These are phyloP conservation scores for Sutorius australiensis DNA, from an alignment of 768 basidiomycete species.

Conservation along the genomic window DNA sequence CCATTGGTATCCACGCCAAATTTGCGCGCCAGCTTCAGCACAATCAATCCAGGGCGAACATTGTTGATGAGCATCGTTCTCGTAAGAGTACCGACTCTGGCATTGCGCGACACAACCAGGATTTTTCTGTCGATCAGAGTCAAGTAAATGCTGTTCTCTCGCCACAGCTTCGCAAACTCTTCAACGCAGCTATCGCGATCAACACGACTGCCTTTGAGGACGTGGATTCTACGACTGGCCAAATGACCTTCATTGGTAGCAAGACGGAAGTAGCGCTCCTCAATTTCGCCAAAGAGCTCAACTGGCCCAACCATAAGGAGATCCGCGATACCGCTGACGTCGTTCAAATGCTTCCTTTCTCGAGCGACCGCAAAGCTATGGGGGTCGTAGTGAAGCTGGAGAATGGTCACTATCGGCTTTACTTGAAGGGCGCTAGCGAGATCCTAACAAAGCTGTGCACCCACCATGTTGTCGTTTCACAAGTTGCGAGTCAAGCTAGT, in stretches of 20 bases:
- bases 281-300: conserved; percentile 74
- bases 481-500: conserved; percentile 14
- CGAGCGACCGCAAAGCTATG: conserved; percentile 92
- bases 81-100: conserved; percentile 31
- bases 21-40: conserved; percentile 79
- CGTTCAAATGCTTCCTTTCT: conserved; percentile 91
- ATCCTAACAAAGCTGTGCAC: conserved; percentile 78
- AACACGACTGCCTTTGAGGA: conserved; percentile 97
- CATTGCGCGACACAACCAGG: conserved; percentile 45
- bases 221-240: conserved; percentile 53
- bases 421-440: conserved; percentile 93
- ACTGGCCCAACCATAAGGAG: conserved; percentile 69
- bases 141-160: conserved; percentile 64
- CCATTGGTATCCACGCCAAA: conserved; percentile 90
- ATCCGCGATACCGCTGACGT: conserved; percentile 58
- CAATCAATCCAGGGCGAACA: conserved; percentile 69
- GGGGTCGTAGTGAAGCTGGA: conserved; percentile 72
- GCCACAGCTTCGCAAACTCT: conserved; percentile 54
- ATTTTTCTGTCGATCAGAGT: conserved; percentile 84
- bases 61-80: conserved; percentile 45
- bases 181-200: conserved; percentile 84
- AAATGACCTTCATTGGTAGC: conserved; percentile 73
- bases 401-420: conserved; percentile 58
- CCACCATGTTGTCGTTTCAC: conserved; percentile 64
- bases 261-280: conserved; percentile 96